Evolutionary conservation across 73 alveolate genomes (phyloP), one percentile per base, ranked within the genome.

Genomic region (Breviolum minutum): DNA sequence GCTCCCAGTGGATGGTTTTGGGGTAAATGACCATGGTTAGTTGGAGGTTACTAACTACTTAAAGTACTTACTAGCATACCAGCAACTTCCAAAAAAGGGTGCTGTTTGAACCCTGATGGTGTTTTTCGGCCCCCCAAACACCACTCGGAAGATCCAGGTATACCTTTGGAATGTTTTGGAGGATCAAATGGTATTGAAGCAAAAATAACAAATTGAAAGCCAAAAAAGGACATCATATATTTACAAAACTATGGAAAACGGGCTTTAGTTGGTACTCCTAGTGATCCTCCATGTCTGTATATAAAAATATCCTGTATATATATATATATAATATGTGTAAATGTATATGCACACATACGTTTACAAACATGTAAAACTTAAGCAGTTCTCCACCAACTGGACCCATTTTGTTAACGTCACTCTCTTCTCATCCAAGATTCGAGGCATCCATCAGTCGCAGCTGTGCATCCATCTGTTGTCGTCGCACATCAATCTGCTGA

Each of bases 381-480:
- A 17, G 24, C 74, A 68, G 2, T 68, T 17, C 74, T 13, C 11
- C 24, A 2, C 77, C 77, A 14, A 68, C 77, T 68, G 77, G 77
- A 68, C 17, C 17, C 77, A 22, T 2, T 22, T 68, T 22, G 17
- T 68, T 6, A 17, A 40, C 54, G 3, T 3, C 54, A 40, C 54
- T 40, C 54, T 40, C 54, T 3, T 40, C 54, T 40, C 54, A 40
- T 40, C 87, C 87, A 8, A 79, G 87, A 66, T 63, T 6, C 87
- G 63, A 32, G 0, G 62, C 24, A 16, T 29, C 71, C 40, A 17
- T 48, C 29, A 9, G 19, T 11, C 90, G 90, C 90, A 80, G 69
- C 89, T 80, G 89, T 70, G 19, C 32, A 29, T 81, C 77, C 77
- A 68, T 77, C 87, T 71, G 71, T 40, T 48, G 71, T 32, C 90